Evolutionary conservation across 352 stramenopile species (phyloP), one percentile per base, ranked within the genome.

Genomic region (Pythium coloratum): DNA sequence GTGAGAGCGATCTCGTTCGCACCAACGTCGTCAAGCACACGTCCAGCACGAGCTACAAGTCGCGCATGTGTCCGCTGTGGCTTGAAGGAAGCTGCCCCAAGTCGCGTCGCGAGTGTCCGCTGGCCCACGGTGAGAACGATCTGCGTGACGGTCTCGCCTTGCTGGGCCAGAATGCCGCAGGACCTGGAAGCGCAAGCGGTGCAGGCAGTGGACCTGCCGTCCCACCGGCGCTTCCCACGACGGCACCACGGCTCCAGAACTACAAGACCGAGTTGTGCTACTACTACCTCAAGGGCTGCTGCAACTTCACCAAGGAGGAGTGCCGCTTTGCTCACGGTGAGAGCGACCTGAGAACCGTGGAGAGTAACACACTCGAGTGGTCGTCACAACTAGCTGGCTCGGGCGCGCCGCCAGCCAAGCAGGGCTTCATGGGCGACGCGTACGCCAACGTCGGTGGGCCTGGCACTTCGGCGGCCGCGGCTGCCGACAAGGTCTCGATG

Each of bases 231-330:
- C 46, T 90, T 33, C 75, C 77, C 16, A 59, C 81, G 10, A 76
- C 82, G 12, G 84, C 83, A 7, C 84, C 85, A 54, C 76, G 87
- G 34, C 69, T 94, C 36, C 84, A 95, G 69, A 95, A 87, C 67
- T 95, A 95, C 81, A 95, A 95, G 84, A 95, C 87, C 0, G 84
- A 95, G 70, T 65, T 95, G 49, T 95, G 87, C 75, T 95, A 93
- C 70, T 95, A 94, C 71, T 95, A 92, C 59, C 72, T 95, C 30
- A 93, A 94, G 50, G 87, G 87, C 30, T 92, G 88, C 67, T 95
- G 87, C 79, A 95, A 95, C 72, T 95, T 92, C 73, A 80, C 85
- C 3, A 95, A 90, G 67, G 87, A 94, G 5, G 87, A 95, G 55
- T 95, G 87, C 30, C 80, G 87, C n/a, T 95, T 95, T 36, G 87